Base-by-base conservation (phyloP, 2,329 filamentous ascomycete genomes). In the Mariannaea sp. region DNA sequence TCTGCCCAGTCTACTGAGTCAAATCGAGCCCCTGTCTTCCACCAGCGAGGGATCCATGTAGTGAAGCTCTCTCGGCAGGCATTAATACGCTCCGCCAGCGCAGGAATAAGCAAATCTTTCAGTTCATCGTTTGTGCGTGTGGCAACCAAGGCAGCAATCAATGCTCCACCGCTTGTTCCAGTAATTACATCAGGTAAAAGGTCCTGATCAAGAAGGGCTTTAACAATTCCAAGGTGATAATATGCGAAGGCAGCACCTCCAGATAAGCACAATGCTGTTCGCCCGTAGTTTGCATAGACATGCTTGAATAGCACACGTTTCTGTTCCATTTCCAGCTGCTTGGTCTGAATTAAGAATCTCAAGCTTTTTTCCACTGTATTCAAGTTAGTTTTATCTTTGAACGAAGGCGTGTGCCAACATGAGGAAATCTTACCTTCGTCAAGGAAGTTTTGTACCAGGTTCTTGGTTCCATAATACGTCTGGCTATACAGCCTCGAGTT, bases 401-500 rank as follows among this genome's bases (percentile, higher is more conserved):
- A 2, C 24, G 5, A 7, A n/a, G 30, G n/a, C 5, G 10, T 24
- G 22, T 24, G 22, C 8, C 22, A 24, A 24, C 22, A 24, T 5
- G 22, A 35, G 5, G 1, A 16, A 29, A 27, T 67, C 77, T 65
- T 71, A 86, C 85, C 80, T 73, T 97, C 92, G 56, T 97, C 90
- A 38, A 96, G 77, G 67, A 93, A 97, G 49, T 87, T 86, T 72
- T 97, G 94, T 24, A 96, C 90, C 59, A 97, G 74, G 56, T 94
- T 85, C 73, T 99, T 99, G n/a, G 94, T 97, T 26, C 94, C 94
- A 64, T 92, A 96, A 70, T 99, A 99, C 3, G 93, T 96, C 75
- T 97, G 92, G 65, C 90, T 96, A 71, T 99, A 99, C n/a, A 99
- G 75, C 49, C 91, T 83, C 8, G 93, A 86, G 65, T 96, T 97